Conservation (phyloP, 106 monocot genomes). For the Dioscorea zingiberensis region DNA sequence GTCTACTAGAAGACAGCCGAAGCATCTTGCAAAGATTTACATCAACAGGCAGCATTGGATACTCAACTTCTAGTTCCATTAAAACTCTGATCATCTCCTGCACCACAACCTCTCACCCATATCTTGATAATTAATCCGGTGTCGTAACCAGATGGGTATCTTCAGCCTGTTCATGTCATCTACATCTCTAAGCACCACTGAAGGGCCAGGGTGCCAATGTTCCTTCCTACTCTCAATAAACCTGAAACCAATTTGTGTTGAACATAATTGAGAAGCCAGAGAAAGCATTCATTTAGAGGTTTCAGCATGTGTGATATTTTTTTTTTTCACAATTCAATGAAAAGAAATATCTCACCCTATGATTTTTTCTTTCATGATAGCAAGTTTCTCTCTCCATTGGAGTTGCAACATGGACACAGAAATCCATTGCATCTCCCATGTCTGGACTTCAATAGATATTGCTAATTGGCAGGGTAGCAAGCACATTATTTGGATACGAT, state of each 20-base stretch:
- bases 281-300: too few relatives aligned
- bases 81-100: conserved; percentile 68
- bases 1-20: too few relatives aligned
- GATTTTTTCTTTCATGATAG: conserved; percentile 66
- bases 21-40: conserved; percentile 67
- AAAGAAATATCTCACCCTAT: conserved; percentile 60
- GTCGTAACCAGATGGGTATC: conserved; percentile 69
- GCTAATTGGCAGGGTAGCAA: conserved; percentile 51
- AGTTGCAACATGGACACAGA: conserved; percentile 77
- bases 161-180: conserved; percentile 79
- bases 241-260: conserved; percentile 27
- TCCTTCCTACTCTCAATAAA: conserved; percentile 67
- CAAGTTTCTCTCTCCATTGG: conserved; percentile 77
- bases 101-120: conserved; percentile 73
- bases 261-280: too few relatives aligned
- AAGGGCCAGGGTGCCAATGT: conserved; percentile 62
- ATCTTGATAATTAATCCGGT: conserved; percentile 75
- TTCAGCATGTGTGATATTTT: too few relatives aligned
- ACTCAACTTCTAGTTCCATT: conserved; percentile 72
- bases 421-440: conserved; percentile 84
- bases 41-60: conserved; percentile 74
- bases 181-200: conserved; percentile 69
- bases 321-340: too few relatives aligned
- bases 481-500: conserved; percentile 63
- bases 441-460: conserved; percentile 87